Conservation (phyloP, 2,329 filamentous ascomycete species). For the Leptographium galeiforme region DNA sequence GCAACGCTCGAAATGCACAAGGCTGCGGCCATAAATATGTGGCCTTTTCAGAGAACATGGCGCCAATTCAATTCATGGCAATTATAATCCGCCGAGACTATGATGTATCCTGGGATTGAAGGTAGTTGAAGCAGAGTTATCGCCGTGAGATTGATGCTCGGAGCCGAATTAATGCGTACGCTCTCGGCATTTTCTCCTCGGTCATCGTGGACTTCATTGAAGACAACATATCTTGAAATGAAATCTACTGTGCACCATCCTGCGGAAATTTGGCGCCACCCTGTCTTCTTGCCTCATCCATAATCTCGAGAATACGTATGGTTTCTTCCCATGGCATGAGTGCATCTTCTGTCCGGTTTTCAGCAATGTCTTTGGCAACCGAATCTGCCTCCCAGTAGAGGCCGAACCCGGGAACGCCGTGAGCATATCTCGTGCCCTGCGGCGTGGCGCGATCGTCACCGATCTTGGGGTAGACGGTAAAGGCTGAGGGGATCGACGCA, state of each 20-base stretch:
- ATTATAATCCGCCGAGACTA: too few relatives aligned
- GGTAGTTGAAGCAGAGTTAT: too few relatives aligned
- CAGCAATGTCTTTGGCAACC: constrained; percentile 25
- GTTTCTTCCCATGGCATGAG: constrained; percentile 34
- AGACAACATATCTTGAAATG: too few relatives aligned
- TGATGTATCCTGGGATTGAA: too few relatives aligned
- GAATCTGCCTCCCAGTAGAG: constrained; percentile 33
- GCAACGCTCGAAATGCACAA: too few relatives aligned
- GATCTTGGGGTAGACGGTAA: constrained; percentile 20
- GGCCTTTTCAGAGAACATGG: too few relatives aligned
- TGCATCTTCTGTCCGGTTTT: constrained; percentile 22
- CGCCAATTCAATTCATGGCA: too few relatives aligned
- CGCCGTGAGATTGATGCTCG: too few relatives aligned
- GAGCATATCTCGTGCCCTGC: constrained; percentile 20
- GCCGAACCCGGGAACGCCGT: constrained; percentile 21
- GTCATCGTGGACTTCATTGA: too few relatives aligned
- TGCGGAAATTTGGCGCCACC: constrained; percentile 18
- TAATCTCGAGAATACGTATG: constrained; percentile 28
- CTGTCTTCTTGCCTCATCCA: constrained; percentile 31
- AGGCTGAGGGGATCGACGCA: constrained; percentile 20
- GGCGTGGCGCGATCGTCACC: constrained; percentile 6
- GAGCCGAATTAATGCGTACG: too few relatives aligned
- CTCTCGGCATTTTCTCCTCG: too few relatives aligned
- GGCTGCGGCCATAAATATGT: too few relatives aligned
- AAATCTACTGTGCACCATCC: constrained; percentile 5